These are phyloP conservation scores for Moniliophthora roreri DNA, from an alignment of 1,284 basidiomycete genomes.

Conservation along the genomic window DNA sequence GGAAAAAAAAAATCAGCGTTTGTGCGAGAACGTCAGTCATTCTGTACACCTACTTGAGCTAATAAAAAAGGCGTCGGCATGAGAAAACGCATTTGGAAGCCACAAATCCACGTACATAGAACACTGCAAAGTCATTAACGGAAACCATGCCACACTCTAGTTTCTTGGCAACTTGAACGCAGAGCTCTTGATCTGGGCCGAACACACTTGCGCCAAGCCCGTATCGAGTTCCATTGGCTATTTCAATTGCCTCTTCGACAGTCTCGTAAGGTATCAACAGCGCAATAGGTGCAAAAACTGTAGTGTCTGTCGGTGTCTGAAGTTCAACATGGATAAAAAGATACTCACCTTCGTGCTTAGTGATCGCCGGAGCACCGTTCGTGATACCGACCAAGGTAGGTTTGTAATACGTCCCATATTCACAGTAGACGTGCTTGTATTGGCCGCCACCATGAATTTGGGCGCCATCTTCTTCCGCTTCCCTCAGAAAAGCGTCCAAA, in stretches of 20 bases:
- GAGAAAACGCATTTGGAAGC: background rate
- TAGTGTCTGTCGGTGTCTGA: conserved; percentile 14
- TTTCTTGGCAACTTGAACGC: conserved; percentile 73
- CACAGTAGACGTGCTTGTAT: conserved; percentile 64
- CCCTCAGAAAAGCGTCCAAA: conserved; percentile 69
- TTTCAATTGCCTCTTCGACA: conserved; percentile 79
- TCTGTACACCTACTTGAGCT: conserved; percentile 59
- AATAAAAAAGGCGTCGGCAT: conserved; percentile 7
- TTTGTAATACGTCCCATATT: conserved; percentile 78
- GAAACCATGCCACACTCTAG: conserved; percentile 96
- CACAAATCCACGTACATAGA: conserved; percentile 64
- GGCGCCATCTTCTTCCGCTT: conserved; percentile 77
- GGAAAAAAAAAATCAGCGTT: conserved; percentile 18
- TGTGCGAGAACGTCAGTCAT: conserved; percentile 9
- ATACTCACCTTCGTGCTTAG: conserved; percentile 74
- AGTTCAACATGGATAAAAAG: conserved; percentile 3
- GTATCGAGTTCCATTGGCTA: conserved; percentile 86
- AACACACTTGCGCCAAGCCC: conserved; percentile 97
- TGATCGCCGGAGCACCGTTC: conserved; percentile 71
- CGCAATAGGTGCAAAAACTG: conserved; percentile 90
- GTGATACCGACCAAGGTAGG: conserved; percentile 89
- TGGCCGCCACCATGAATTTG: conserved; percentile 68
- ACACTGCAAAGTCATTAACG: conserved; percentile 92
- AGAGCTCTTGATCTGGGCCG: conserved; percentile 76
- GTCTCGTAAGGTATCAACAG: conserved; percentile 80